Evolutionary conservation across 257 asterid species (phyloP).

Genomic region (Salvia hispanica): DNA sequence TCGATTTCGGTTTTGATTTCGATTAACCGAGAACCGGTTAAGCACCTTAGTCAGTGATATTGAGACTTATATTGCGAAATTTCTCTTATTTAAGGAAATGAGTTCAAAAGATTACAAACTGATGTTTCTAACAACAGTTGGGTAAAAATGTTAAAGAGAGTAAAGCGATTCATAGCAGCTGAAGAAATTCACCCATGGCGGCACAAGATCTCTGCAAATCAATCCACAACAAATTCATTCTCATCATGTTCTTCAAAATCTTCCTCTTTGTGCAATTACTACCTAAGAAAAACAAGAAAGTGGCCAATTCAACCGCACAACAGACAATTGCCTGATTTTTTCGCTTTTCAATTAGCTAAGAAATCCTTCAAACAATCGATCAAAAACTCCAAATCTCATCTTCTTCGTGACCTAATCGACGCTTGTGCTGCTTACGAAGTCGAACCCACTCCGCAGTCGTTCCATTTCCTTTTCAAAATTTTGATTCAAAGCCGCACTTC

Average conservation of each 20-base stretch:
- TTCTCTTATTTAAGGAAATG: too few relatives aligned
- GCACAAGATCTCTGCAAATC: conserved; percentile 25
- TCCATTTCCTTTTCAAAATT: conserved; percentile 53
- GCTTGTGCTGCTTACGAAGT: conserved; percentile 55
- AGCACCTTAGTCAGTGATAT: too few relatives aligned
- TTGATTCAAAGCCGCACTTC: conserved; percentile 38
- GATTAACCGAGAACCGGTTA: too few relatives aligned
- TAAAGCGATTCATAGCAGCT: conserved; percentile 31
- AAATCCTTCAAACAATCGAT: conserved; percentile 45
- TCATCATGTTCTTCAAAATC: conserved; percentile 38
- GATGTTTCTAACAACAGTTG: too few relatives aligned
- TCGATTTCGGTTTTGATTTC: too few relatives aligned
- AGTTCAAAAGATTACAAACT: too few relatives aligned
- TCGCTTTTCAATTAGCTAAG: conserved; percentile 58
- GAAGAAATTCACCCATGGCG: conserved; percentile 26
- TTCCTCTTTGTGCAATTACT: conserved; percentile 43
- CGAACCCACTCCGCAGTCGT: conserved; percentile 59
- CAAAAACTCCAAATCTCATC: conserved; percentile 39
- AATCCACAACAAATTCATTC: conserved; percentile 3
- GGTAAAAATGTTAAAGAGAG: conserved; percentile 33
- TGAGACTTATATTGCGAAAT: too few relatives aligned
- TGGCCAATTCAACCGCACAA: conserved; percentile 66
- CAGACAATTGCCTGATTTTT: conserved; percentile 42
- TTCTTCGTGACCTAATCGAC: conserved; percentile 45
- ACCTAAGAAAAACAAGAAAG: conserved; percentile 63